Percentiles rank a stretch among this genome's conserved stretches.
phyloP scores from a whole-genome alignment of 768 basidiomycete species.

The Coprinopsis marcescibilis region DNA sequence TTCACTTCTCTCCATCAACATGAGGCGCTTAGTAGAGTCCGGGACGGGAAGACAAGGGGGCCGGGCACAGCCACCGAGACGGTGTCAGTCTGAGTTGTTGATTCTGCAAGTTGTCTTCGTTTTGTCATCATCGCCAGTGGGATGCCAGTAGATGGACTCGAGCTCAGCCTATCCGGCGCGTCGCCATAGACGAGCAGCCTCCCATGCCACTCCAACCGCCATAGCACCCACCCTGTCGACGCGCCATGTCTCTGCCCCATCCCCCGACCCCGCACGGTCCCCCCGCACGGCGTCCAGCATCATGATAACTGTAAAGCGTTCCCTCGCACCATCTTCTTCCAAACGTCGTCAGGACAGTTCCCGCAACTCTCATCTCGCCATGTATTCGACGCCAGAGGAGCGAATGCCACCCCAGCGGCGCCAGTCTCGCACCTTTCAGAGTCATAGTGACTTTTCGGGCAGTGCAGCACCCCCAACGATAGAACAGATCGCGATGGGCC shows the following conservation, averaged over 20 bases:
- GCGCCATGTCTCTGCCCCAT: conserved; percentile 5
- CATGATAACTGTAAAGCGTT: conserved; percentile 25
- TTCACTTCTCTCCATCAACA: no score
- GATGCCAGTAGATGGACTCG: conserved; percentile 7
- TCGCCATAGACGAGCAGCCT: conserved; percentile 15
- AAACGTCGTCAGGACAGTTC: background rate
- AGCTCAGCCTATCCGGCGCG: conserved; percentile 13
- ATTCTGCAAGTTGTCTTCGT: conserved; percentile 5
- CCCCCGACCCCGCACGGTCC: conserved; percentile 15
- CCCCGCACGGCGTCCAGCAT: conserved; percentile 22
- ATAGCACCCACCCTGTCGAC: conserved; percentile 4
- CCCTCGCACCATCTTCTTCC: conserved; percentile 21
- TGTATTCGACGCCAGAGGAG: conserved; percentile 26
- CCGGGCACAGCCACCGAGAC: conserved; percentile 19
- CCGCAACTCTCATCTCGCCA: conserved; percentile 13
- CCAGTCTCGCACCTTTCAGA: conserved; percentile 16
- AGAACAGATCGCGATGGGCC: conserved; percentile 77
- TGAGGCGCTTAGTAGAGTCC: no score
- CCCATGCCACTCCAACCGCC: conserved; percentile 11
- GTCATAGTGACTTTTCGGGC: conserved; percentile 27
- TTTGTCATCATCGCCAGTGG: background rate
- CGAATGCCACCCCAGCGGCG: conserved; percentile 12
- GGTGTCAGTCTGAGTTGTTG: conserved; percentile 4
- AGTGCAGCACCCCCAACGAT: conserved; percentile 51
- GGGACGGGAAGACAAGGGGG: no score